Percentiles rank a stretch among this genome's conserved stretches.
These are phyloP conservation scores for Penicillium silybi DNA, from an alignment of 495 filamentous ascomycete genomes.

Conservation along the genomic window DNA sequence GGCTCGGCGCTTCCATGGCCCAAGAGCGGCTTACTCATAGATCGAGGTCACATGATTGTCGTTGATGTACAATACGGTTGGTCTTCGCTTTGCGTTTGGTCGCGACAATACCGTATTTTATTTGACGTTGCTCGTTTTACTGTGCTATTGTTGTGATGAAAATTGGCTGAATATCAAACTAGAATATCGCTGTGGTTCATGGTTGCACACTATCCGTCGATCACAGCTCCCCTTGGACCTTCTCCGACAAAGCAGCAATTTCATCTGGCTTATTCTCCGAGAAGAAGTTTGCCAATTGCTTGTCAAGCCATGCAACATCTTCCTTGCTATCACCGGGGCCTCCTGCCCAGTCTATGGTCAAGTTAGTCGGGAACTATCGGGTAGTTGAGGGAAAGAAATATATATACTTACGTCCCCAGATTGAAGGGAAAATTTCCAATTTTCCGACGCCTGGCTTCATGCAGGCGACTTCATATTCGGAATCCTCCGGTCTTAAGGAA, in stretches of 20 bases:
- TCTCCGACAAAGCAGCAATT: conserved; percentile 3
- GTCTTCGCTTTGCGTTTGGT: neutral
- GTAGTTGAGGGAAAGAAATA: neutral
- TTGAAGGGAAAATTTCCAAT: conserved; percentile 54
- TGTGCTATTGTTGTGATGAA: neutral
- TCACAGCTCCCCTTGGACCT: conserved; percentile 9
- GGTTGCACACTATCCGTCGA: neutral
- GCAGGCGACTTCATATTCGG: conserved; percentile 60
- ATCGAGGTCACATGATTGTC: conserved; percentile 13
- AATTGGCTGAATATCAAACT: neutral
- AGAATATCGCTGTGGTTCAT: neutral
- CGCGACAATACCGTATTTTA: neutral
- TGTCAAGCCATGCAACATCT: conserved; percentile 65
- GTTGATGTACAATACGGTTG: neutral
- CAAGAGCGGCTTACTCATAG: conserved; percentile 13
- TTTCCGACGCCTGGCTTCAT: conserved; percentile 60
- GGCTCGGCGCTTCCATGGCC: conserved; percentile 14
- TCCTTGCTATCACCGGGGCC: conserved; percentile 61
- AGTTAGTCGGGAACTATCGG: conserved; percentile 8
- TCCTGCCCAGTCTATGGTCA: conserved; percentile 48
- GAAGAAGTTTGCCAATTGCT: conserved; percentile 52
- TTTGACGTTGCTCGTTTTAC: neutral
- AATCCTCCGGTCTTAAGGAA: conserved; percentile 56
- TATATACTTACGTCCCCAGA: conserved; percentile 62
- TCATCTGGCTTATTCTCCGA: conserved; percentile 13